Percentiles rank a stretch among this genome's conserved stretches.
phyloP scores from a whole-genome alignment of 1,284 basidiomycete species.

The Boletellus deceptivus region DNA sequence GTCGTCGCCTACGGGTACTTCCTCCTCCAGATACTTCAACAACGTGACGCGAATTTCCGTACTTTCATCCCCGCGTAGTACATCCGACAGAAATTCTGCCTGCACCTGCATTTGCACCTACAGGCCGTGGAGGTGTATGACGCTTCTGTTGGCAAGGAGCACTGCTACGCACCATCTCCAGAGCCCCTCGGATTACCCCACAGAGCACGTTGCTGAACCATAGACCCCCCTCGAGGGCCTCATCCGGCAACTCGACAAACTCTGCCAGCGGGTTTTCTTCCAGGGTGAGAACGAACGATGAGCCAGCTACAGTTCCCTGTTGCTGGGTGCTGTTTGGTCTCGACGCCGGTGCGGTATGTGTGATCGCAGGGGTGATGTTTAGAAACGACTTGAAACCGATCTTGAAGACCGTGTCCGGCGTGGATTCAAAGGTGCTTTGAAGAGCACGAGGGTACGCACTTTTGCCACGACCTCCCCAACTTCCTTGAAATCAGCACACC shows the following conservation, averaged over 20 bases:
- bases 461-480: conserved; percentile 93
- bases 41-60: conserved; percentile 93
- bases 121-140: conserved; percentile 14
- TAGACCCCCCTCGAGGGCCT: conserved; percentile 87
- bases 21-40: conserved; percentile 92
- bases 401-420: conserved; percentile 39
- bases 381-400: conserved; percentile 99
- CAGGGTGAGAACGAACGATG: conserved; percentile 80
- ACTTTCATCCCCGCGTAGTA: conserved; percentile 87
- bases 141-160: conserved; percentile 1
- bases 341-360: conserved; percentile 56
- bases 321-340: conserved; percentile 42
- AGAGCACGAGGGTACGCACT: conserved; percentile 41
- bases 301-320: conserved; percentile 39
- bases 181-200: conserved; percentile 87
- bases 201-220: conserved; percentile 98
- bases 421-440: not conserved
- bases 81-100: conserved; percentile 86
- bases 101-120: conserved; percentile 98
- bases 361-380: conserved; percentile 85
- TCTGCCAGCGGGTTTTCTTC: conserved; percentile 98
- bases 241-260: conserved; percentile 95
- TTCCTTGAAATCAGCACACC: conserved; percentile 90
- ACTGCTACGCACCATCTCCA: conserved; percentile 85
- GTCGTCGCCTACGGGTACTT: conserved; percentile 81